Percentiles rank a stretch among this genome's conserved stretches.
phyloP scores from a whole-genome alignment of 257 asterid genomes.

The Hygrophila difformis region DNA sequence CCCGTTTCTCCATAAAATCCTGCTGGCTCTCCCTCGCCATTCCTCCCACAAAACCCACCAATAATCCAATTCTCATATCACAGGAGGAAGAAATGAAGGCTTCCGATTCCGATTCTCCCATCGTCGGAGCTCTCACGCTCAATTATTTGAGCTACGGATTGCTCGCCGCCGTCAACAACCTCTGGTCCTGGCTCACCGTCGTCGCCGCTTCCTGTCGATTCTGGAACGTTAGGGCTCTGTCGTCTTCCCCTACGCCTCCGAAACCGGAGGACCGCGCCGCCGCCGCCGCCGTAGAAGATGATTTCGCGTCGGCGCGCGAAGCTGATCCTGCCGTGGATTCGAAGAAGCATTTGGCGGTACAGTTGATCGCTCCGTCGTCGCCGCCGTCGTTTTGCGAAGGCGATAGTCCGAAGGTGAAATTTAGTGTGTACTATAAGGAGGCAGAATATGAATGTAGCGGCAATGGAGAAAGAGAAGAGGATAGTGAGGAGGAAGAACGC shows the following conservation, averaged over 20 bases:
- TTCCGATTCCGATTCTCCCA: too few relatives aligned
- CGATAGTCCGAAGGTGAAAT: slow-evolving; percentile 40
- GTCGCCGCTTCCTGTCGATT: slow-evolving; percentile 41
- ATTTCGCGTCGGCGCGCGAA: background rate
- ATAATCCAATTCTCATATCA: too few relatives aligned
- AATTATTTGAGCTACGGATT: slow-evolving; percentile 33
- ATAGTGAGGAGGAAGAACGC: too few relatives aligned
- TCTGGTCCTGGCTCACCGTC: slow-evolving; percentile 53
- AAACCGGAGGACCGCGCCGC: slow-evolving; percentile 1
- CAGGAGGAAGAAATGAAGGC: too few relatives aligned
- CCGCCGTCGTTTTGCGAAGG: slow-evolving; percentile 4
- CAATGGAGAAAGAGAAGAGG: background rate
- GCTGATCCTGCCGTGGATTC: slow-evolving; percentile 2
- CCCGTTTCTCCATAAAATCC: too few relatives aligned
- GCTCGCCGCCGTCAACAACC: slow-evolving; percentile 30
- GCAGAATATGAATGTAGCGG: slow-evolving; percentile 4
- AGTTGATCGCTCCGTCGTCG: background rate
- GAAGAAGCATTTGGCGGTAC: background rate
- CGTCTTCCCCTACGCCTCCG: background rate
- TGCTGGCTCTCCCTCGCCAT: too few relatives aligned
- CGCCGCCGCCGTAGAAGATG: background rate
- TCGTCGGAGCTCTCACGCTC: slow-evolving; percentile 38
- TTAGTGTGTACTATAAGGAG: slow-evolving; percentile 26
- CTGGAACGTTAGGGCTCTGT: slow-evolving; percentile 32
- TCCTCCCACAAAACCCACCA: too few relatives aligned